Evolutionary conservation across 306 rosid genomes (phyloP), one percentile per base, ranked within the genome.

Genomic region (Comarum palustre): DNA sequence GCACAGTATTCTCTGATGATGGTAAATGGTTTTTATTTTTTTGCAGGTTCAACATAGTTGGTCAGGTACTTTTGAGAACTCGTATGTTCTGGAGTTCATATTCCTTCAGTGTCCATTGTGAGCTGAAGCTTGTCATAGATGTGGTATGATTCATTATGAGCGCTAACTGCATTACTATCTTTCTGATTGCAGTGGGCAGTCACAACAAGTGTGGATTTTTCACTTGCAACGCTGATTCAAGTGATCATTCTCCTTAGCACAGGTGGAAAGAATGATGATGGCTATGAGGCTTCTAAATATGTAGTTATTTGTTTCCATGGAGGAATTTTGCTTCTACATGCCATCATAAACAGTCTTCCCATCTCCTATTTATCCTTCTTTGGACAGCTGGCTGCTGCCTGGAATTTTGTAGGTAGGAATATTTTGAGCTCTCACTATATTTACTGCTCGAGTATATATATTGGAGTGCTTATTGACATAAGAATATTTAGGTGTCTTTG

Each of bases 31-130:
- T 85, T 69, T 73, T 51, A 54, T 62, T 60, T 62, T 75, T 75
- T 76, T 76, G 87, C 89, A 94, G 98, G 97, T 94, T 94, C 90
- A 91, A 91, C 85, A 91, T 94, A 75, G 96, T 94, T 82, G 98
- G 98, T 32, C 98, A 94, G 98, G 98, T 94, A 88, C 60, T 77
- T 77, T 74, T 69, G 68, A 66, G 78, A 74, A 52, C 79, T 65
- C 69, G n/a, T 42, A 24, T 42, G 34, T 72, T 70, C 64, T 72
- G 59, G 75, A 77, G 64, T 85, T 77, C 73, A 75, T 69, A 66
- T 66, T 60, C 76, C 81, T 84, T 79, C 82, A 71, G 57, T 73
- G 61, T 77, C 68, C 42, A 38, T 65, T 16, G 34, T 64, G 82
- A 73, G 76, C 78, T 73, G 45, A 81, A 79, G 77, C 69, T 72